Evolutionary conservation across 441 rosid genomes (phyloP), one percentile per base, ranked within the genome.

Genomic region (Dalechampia spathulata): DNA sequence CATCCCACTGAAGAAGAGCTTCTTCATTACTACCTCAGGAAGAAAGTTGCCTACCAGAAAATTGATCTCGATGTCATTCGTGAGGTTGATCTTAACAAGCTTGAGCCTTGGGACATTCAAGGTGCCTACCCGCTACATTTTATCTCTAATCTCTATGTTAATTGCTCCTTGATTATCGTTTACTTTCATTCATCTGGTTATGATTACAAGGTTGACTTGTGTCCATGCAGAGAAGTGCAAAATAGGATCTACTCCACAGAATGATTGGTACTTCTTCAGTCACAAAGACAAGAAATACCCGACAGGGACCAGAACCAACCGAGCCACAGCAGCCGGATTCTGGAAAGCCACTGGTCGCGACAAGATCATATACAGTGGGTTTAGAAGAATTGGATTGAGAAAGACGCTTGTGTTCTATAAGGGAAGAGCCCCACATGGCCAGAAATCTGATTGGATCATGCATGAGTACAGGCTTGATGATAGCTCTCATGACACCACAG

Each of bases 271-370:
- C 73, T 89, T 92, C 66, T 92, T 92, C 62, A 89, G 99, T 44
- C 99, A 86, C 71, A 92, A 92, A 66, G 97, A 92, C 68, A 92
- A 85, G 78, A 92, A 92, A 51, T 92, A 92, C 61, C 97, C 99
- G 1, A 92, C 95, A 0, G 99, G 99, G 48, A 89, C 96, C 0
- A 68, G 97, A 77, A 92, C 94, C 11, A 92, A 92, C 63, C 76
- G 99, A 8, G 99, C 96, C 1, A 89, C 99, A 1, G 74, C 87
- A 0, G 90, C 87, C 1, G 99, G 99, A 16, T 92, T 92, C 71
- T 92, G 99, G 96, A 92, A 92, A 64, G 99, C 99, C 39, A 92
- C 99, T 0, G 97, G 99, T 17, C 82, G 99, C 4, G 99, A 92
- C 57, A 92, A 92, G 88, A 86, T 86, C 62, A 92, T 92, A 22